phyloP scores from a whole-genome alignment of 495 filamentous ascomycete species.

The Hyphodiscus hymeniophilus region DNA sequence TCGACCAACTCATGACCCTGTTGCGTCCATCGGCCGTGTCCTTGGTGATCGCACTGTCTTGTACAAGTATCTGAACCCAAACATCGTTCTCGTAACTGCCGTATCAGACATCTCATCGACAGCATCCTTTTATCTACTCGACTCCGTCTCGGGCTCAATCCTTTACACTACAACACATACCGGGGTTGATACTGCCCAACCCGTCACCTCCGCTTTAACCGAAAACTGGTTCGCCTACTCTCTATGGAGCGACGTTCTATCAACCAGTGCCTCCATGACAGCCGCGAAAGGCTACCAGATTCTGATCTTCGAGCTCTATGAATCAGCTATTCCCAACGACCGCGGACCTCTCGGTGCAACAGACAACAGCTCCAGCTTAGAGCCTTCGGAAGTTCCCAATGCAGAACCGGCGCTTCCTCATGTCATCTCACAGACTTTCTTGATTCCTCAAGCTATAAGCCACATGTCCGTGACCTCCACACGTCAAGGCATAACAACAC shows the following conservation, averaged over 20 bases:
- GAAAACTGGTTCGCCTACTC: slow-evolving; percentile 97
- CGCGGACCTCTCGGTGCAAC: slow-evolving; percentile 66
- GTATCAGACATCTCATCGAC: slow-evolving; percentile 44
- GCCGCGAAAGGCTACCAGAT: slow-evolving; percentile 79
- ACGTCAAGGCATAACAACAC: slow-evolving; percentile 83
- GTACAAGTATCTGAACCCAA: slow-evolving; percentile 95
- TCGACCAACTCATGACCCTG: slow-evolving; percentile 69
- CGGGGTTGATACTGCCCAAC: slow-evolving; percentile 65
- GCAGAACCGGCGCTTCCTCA: slow-evolving; percentile 45
- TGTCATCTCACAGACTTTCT: slow-evolving; percentile 67
- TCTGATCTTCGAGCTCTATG: slow-evolving; percentile 80
- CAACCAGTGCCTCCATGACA: slow-evolving; percentile 36
- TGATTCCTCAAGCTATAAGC: slow-evolving; percentile 68
- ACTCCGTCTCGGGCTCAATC: slow-evolving; percentile 75
- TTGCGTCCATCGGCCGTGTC: slow-evolving; percentile 91
- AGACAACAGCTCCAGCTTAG: slow-evolving; percentile 64
- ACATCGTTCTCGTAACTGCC: slow-evolving; percentile 71
- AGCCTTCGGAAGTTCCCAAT: slow-evolving; percentile 38
- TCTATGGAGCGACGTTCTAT: slow-evolving; percentile 58
- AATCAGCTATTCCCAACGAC: slow-evolving; percentile 75
- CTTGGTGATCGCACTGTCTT: slow-evolving; percentile 84
- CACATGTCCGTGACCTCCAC: slow-evolving; percentile 81
- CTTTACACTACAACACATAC: slow-evolving; percentile 62
- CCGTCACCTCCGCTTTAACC: slow-evolving; percentile 67
- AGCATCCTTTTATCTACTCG: slow-evolving; percentile 72